Evolutionary conservation across 768 basidiomycete genomes (phyloP), one percentile per base, ranked within the genome.

Genomic region (Omphalotus guepiniiformis): DNA sequence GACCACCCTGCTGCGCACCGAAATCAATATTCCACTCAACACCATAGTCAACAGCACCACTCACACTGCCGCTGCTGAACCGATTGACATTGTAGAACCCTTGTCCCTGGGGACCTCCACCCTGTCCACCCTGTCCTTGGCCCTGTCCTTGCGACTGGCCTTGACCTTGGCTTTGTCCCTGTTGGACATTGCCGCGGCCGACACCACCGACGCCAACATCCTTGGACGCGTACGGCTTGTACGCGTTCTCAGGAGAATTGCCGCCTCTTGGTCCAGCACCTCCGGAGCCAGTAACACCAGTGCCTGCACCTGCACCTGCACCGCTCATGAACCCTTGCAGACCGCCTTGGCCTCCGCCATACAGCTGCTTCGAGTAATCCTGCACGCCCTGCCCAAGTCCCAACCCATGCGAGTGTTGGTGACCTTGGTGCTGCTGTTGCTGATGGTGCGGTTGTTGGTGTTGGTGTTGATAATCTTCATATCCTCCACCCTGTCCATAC

Each of bases 161-260:
- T 46, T 79, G 77, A 25, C 75, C 78, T 15, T 71, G 78, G 36
- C 61, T 67, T 45, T 65, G 63, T 26, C 70, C 71, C 36, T 73
- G 73, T 46, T 68, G 70, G 9, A 68, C 69, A 25, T 69, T 63
- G 8, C 68, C 69, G 18, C 70, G 71, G 26, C 73, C 69, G n/a
- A n/a, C n/a, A 4, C 73, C 72, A 16, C 72, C 69, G 12, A 74
- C 70, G 29, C 71, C 72, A 30, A 78, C 78, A 48, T 85, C 87
- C 69, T 87, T 86, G 9, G 74, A 69, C 3, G 75, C 78, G 58
- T 88, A 89, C 9, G 85, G 82, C 59, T 90, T 89, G 67, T 87
- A 89, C 13, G 83, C 67, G 6, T 79, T 68, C 63, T 89, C 88
- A 1, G 87, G 86, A 5, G 85, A 87, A 12, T 72, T 70, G 27